Base-by-base conservation (phyloP, 2,329 filamentous ascomycete species). In the Moelleriella libera region DNA sequence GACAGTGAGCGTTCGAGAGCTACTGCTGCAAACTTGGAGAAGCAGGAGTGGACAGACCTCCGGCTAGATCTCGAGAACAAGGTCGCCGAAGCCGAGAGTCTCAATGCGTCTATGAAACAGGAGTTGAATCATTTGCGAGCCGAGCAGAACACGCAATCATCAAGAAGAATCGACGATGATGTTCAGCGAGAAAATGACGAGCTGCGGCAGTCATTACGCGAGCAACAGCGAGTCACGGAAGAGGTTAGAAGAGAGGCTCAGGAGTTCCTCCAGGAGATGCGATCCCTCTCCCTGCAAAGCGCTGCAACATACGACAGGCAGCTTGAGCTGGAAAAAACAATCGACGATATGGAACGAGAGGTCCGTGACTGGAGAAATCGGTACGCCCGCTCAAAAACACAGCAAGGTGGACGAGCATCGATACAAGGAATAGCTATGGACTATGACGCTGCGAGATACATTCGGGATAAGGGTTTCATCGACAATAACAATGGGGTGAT, bases 331-430 rank as follows among this genome's bases (percentile, higher is more conserved):
- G 80, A 85, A 47, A 76, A 75, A 52, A 84, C 84, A 43, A 82
- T 96, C 32, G 75, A 85, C 48, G 72, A 76, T 47, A 74, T 98
- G 5, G 87, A 96, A 63, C 72, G 78, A 28, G 88, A 97, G 60
- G 80, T 94, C 44, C 83, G 84, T 47, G 82, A 89, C 45, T 98
- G 92, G 92, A 88, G 88, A 60, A 80, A 83, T 55, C 84, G 89
- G 43, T 97, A 96, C 60, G 84, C 88, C 30, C 84, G 83, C 54
- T 76, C 86, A 39, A 96, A 94, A 68, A 86, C 90, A 2, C 89
- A 96, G 63, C 71, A 94, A 45, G 80, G 89, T 46, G 84, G 76
- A 60, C 82, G 88, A 46, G 82, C 85, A 5, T 87, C 87, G 1
- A 92, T 88, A 0, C 78, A 85, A 51, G 87, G 86, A 10, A 69